A percentile compares a stretch with the other conserved stretches of the same genome.
Conservation (phyloP, 2,329 filamentous ascomycete genomes). For the Dendryphion nanum region DNA sequence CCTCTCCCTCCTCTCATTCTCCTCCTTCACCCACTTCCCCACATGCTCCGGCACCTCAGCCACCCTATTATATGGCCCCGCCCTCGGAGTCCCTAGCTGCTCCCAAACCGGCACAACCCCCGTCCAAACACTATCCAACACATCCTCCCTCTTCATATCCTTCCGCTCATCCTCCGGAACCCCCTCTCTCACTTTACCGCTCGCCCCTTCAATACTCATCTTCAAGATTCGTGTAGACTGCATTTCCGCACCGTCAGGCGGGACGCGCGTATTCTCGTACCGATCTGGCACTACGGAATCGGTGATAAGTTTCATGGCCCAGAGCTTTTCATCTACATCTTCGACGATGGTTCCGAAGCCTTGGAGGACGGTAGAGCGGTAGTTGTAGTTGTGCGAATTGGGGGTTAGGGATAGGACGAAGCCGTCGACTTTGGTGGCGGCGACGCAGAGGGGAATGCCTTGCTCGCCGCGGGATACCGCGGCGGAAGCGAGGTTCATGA, state of each 20-base stretch:
- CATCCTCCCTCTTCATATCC: conserved; percentile 50
- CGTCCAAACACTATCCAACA: conserved; percentile 56
- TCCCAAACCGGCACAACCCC: conserved; percentile 66
- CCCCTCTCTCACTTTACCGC: conserved; percentile 71
- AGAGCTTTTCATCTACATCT: conserved; percentile 68
- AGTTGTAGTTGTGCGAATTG: conserved; percentile 82
- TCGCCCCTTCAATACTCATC: conserved; percentile 67
- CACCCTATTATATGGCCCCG: conserved; percentile 59
- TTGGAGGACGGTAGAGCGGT: conserved; percentile 76
- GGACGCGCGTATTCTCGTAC: conserved; percentile 67
- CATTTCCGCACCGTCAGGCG: conserved; percentile 72
- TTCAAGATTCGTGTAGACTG: conserved; percentile 70
- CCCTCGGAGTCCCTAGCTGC: conserved; percentile 62
- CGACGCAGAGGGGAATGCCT: conserved; percentile 69
- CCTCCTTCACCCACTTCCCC: conserved; percentile 48
- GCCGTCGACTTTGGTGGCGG: conserved; percentile 74
- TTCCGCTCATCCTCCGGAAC: conserved; percentile 61
- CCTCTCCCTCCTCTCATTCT: conserved; percentile 39
- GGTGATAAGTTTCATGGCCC: conserved; percentile 76
- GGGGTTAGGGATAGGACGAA: conserved; percentile 77
- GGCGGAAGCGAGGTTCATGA: conserved; percentile 63
- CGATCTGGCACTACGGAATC: conserved; percentile 68
- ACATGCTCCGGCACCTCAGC: conserved; percentile 62
- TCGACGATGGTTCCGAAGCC: conserved; percentile 69
- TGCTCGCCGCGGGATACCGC: conserved; percentile 30